Percentiles rank a stretch among this genome's conserved stretches.
phyloP scores from a whole-genome alignment of 2,329 filamentous ascomycete genomes.

The Dothideomycetes sp. region DNA sequence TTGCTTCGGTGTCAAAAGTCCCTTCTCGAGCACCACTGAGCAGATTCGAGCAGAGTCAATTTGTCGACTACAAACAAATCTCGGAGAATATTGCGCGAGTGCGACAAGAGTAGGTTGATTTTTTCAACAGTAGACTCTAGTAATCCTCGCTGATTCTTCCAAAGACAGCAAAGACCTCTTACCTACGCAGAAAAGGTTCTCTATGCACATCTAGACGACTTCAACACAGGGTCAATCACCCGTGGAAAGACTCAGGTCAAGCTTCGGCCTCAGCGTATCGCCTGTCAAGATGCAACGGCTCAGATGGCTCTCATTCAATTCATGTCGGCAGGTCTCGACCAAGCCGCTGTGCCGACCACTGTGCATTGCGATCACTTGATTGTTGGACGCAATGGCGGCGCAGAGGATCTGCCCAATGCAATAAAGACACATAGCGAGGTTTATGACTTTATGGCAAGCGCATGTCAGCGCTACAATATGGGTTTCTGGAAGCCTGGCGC shows the following conservation, averaged over 20 bases:
- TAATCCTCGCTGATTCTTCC: too few relatives aligned
- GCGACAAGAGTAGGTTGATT: too few relatives aligned
- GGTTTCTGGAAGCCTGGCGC: slow-evolving; percentile 99
- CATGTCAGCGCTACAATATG: slow-evolving; percentile 98
- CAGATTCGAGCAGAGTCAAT: too few relatives aligned
- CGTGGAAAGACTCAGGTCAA: slow-evolving; percentile 92
- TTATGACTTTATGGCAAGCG: slow-evolving; percentile 88
- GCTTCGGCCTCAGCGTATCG: slow-evolving; percentile 92
- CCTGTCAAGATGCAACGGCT: slow-evolving; percentile 97
- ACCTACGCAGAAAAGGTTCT: slow-evolving; percentile 85
- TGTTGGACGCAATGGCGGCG: slow-evolving; percentile 87
- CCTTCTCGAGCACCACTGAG: too few relatives aligned
- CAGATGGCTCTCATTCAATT: slow-evolving; percentile 99
- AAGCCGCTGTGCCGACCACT: slow-evolving; percentile 85
- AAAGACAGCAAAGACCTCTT: too few relatives aligned
- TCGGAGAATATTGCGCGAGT: too few relatives aligned
- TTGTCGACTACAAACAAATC: too few relatives aligned
- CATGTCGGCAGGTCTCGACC: slow-evolving; percentile 96
- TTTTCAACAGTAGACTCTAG: too few relatives aligned
- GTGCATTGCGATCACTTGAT: slow-evolving; percentile 99
- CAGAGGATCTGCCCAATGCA: slow-evolving; percentile 86
- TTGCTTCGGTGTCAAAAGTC: too few relatives aligned
- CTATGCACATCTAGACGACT: slow-evolving; percentile 97
- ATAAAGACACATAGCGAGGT: slow-evolving; percentile 97
- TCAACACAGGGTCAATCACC: slow-evolving; percentile 90